Conservation (phyloP, 2,329 filamentous ascomycete species). For the Penicillium oxalicum region DNA sequence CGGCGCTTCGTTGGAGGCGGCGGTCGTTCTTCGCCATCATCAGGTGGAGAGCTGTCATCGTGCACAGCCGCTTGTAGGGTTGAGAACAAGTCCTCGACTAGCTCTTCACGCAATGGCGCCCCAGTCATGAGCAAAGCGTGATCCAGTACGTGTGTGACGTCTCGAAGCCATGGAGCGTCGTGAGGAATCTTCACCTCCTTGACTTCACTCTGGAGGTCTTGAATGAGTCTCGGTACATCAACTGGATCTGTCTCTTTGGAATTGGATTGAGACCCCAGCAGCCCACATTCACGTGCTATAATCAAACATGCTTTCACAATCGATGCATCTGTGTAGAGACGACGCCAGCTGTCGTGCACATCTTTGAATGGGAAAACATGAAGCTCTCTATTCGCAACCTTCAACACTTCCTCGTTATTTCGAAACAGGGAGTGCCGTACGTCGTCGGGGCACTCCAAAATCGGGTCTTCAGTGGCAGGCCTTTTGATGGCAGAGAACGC, state of each 20-base stretch:
- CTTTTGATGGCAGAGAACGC: constrained; percentile 25
- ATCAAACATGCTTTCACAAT: constrained; percentile 41
- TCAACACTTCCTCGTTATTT: constrained; percentile 39
- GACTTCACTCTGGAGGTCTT: constrained; percentile 8
- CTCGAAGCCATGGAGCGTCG: constrained; percentile 45
- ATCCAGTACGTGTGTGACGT: constrained; percentile 63
- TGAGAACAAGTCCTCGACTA: constrained; percentile 35
- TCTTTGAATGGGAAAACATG: constrained; percentile 53
- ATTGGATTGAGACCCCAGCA: constrained; percentile 10
- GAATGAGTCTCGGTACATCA: constrained; percentile 10
- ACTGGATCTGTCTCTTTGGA: not conserved
- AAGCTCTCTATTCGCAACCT: constrained; percentile 48
- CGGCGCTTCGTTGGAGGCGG: constrained; percentile 24
- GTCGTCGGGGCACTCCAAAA: constrained; percentile 30
- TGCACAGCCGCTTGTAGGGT: constrained; percentile 23
- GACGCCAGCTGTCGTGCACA: constrained; percentile 52
- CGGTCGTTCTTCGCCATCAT: not conserved
- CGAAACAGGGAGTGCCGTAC: constrained; percentile 23
- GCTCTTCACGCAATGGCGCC: constrained; percentile 50
- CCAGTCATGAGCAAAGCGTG: constrained; percentile 70
- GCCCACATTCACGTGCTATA: constrained; percentile 23
- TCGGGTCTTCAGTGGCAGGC: constrained; percentile 30
- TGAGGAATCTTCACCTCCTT: constrained; percentile 15
- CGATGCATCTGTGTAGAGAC: constrained; percentile 53
- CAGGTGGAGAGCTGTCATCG: constrained; percentile 4